Base-by-base conservation (phyloP, 257 asterid genomes). In the Solanum bukasovii region DNA sequence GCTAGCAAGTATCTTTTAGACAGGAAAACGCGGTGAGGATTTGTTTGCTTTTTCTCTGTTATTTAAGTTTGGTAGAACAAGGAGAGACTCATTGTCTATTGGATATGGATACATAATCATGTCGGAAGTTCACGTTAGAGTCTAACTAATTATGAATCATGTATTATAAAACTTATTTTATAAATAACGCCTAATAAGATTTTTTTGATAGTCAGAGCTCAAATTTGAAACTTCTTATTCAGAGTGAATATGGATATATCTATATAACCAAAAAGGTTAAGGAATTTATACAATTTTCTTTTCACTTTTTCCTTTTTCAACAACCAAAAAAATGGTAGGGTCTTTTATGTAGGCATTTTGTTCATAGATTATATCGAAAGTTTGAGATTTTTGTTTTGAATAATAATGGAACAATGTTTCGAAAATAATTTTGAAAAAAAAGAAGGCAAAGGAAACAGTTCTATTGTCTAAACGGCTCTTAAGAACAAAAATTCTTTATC, bases 171-270 rank as follows among this genome's bases (percentile, higher is more conserved):
- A 16, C 1, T 52, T 52, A 2, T 52, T 52, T 44, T 16, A 16
- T 52, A 0, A 52, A 16, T 52, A 52, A 1, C 0, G 1, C 1
- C 1, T 0, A 16, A 52, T 16, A 52, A 16, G 0, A 2, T 4
- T 13, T 13, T 46, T 49, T 18, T 6, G 0, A 52, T 52, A 52
- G 8, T 6, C 21, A 18, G 0, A 14, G 0, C 0, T 52, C 4
- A 18, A 52, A 18, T 18, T 18, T 0, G 1, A 52, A 0, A 52
- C 9, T 0, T 52, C 2, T 52, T 18, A 6, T 49, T 14, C 0
- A 14, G 3, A 16, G 9, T 52, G 63, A 1, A 9, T 79, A 79
- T 81, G 12, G 12, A 81, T 81, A 81, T 81, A 16, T 12, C 10
- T 20, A 59, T 8, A 63, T 63, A 61, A 4, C 18, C 68, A 81